Evolutionary conservation across 2,329 filamentous ascomycete genomes (phyloP), one percentile per base, ranked within the genome.

Genomic region (Xylaria sp.): DNA sequence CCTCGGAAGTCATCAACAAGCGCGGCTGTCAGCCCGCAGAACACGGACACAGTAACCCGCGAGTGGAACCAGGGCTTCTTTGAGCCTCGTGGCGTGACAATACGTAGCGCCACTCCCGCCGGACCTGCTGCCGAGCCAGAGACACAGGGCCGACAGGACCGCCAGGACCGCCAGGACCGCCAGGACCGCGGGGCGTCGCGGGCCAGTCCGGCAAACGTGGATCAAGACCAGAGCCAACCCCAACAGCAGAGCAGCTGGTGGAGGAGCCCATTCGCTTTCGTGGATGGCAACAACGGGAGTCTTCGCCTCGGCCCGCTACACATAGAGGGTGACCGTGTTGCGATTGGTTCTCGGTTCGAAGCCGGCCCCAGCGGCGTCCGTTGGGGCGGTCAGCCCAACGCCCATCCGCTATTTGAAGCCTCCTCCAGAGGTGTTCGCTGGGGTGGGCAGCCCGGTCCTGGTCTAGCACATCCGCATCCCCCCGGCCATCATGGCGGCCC

Each of bases 41-140:
- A 80, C 28, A 72, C 82, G 6, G 81, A 84, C 20, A 77, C 78
- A 1, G 84, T 84, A 0, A 79, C 87, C 1, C 75, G 80, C 55
- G 84, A 88, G 72, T 90, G 88, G 87, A 89, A 90, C 71, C 80
- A 82, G 2, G 82, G 83, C 3, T 89, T 89, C 77, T 90, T 89
- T 67, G 78, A 73, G 0, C 86, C 85, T 1, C 80, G 87, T 12
- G 84, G 84, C 15, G 78, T 89, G 10, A 77, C 73, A 2, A 80
- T 89, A 50, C 77, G 74, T 0, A 73, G 84, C 3, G 69, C 76
- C 23, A 72, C 71, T 1, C 63, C 72, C 23, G 31, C 65, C 12
- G 31, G 60, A 57, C 10, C 74, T 71, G 20, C 69, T 67, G 18
- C 73, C 2, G 48, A 41, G 23, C 2, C 55, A 8, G 63, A 54